These are phyloP conservation scores for Lipomyces chichibuensis DNA, from an alignment of 805 yeast genomes.

Conservation along the genomic window DNA sequence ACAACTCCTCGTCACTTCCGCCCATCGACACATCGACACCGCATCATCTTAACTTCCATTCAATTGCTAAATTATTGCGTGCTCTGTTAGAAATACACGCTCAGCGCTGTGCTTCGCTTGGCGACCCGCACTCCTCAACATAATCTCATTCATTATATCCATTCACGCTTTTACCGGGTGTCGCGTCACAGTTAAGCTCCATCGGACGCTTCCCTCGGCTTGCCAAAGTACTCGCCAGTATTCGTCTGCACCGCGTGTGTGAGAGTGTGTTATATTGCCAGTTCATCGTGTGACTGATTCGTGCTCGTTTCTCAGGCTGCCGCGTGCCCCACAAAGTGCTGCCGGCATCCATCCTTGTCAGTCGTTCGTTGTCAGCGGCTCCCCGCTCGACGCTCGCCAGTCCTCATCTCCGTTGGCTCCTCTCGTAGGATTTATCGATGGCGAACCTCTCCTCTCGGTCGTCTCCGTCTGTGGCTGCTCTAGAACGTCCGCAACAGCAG, in stretches of 20 bases:
- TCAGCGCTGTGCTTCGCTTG: not conserved
- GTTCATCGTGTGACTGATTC: not conserved
- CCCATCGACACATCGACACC: not conserved
- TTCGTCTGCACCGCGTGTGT: not conserved
- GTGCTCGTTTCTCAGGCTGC: not conserved
- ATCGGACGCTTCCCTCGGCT: not conserved
- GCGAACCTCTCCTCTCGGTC: constrained; percentile 6
- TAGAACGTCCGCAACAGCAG: constrained; percentile 8
- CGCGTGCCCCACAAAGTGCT: not conserved
- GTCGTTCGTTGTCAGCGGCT: constrained; percentile 2
- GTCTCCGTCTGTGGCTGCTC: constrained; percentile 1
- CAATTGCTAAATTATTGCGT: not conserved
- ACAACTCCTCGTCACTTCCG: not conserved
- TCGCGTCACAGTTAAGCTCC: not conserved
- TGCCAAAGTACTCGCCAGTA: not conserved
- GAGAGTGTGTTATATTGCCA: not conserved
- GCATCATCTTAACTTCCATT: not conserved
- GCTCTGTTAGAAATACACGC: not conserved
- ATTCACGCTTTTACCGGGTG: not conserved
- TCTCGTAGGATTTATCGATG: not conserved
- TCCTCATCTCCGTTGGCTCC: not conserved
- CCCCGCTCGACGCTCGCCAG: not conserved
- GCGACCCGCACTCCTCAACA: not conserved
- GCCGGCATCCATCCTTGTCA: not conserved
- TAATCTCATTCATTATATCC: not conserved